phyloP scores from a whole-genome alignment of 139 green algal species.

The Tetratostichococcus sp. region DNA sequence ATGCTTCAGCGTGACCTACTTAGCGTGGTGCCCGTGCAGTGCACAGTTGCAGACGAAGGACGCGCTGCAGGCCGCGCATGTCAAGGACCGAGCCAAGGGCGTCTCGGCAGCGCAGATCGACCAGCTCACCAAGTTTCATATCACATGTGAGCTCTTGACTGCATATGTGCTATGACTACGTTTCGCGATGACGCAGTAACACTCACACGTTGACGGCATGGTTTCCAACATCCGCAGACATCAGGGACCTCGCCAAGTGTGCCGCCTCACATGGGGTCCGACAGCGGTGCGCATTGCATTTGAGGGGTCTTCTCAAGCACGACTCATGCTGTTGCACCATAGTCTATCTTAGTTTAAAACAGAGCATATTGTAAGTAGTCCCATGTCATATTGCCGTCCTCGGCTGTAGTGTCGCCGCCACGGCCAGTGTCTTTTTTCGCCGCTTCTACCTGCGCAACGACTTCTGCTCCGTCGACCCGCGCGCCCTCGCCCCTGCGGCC shows the following conservation, averaged over 20 bases:
- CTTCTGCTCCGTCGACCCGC: constrained; percentile 60
- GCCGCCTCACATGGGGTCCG: neutral
- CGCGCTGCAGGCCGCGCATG: constrained; percentile 28
- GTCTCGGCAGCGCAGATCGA: constrained; percentile 45
- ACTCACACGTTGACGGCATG: no score
- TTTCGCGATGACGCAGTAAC: no score
- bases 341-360: neutral
- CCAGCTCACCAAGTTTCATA: constrained; percentile 51
- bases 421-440: constrained; percentile 56
- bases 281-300: neutral
- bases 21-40: constrained; percentile 29
- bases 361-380: neutral
- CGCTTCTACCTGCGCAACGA: constrained; percentile 50
- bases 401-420: constrained; percentile 37
- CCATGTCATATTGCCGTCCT: no score
- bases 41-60: constrained; percentile 37
- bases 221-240: no score
- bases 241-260: constrained; percentile 42
- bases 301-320: neutral
- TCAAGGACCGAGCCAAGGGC: constrained; percentile 31
- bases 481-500: constrained; percentile 53
- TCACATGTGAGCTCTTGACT: constrained; percentile 28
- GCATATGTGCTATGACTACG: no score
- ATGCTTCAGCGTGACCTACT: no score
- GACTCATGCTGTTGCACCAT: no score